These are phyloP conservation scores for Monosporascus cannonballus DNA, from an alignment of 2,329 filamentous ascomycete species.

Conservation along the genomic window DNA sequence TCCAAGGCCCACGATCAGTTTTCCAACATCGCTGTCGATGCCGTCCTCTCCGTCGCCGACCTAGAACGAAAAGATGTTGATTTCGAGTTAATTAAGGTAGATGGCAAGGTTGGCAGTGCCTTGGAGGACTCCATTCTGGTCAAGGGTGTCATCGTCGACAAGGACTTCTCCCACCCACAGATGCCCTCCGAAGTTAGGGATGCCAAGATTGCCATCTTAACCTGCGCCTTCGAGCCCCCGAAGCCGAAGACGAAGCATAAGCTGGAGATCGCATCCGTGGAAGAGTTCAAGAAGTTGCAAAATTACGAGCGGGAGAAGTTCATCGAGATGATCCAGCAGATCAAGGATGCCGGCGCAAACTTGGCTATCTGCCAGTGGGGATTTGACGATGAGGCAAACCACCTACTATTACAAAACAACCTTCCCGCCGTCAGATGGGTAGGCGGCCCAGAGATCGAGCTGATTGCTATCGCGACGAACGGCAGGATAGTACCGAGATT, in stretches of 20 bases:
- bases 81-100: conserved; percentile 98
- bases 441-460: conserved; percentile 93
- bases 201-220: conserved; percentile 95
- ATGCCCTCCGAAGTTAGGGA: conserved; percentile 95
- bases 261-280: conserved; percentile 92
- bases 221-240: conserved; percentile 95
- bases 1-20: conserved; percentile 99
- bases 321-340: conserved; percentile 95
- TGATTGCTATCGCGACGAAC: conserved; percentile 98
- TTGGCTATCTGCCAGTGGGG: conserved; percentile 99
- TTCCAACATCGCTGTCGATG: conserved; percentile 93
- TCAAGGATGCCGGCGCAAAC: conserved; percentile 96
- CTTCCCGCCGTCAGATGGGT: conserved; percentile 97
- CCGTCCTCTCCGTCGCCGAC: conserved; percentile 92
- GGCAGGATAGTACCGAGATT: conserved; percentile 96
- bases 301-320: conserved; percentile 96
- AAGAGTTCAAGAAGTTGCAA: conserved; percentile 97
- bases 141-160: conserved; percentile 97
- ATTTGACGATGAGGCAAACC: conserved; percentile 98
- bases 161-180: conserved; percentile 98
- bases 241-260: conserved; percentile 99
- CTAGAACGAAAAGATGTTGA: conserved; percentile 95
- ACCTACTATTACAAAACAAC: conserved; percentile 90
- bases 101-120: conserved; percentile 92
- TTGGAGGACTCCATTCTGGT: conserved; percentile 92